phyloP scores from a whole-genome alignment of 805 yeast species.

The Hanseniaspora singularis region DNA sequence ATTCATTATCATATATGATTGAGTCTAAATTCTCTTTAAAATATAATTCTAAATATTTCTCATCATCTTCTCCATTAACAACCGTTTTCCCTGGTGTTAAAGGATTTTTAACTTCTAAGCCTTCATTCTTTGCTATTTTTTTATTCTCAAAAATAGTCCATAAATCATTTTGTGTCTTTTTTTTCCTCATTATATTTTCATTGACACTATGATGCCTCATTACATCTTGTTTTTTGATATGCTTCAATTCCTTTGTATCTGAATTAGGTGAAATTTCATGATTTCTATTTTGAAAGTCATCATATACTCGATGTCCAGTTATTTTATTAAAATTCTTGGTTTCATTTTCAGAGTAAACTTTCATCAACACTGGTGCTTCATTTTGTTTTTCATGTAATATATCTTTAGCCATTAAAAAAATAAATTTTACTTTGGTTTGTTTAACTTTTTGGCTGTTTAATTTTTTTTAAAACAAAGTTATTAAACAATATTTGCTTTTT shows the following conservation, averaged over 20 bases:
- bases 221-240: slow-evolving; percentile 2
- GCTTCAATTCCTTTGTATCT: too few relatives aligned
- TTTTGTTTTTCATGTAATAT: too few relatives aligned
- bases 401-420: background rate
- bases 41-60: background rate
- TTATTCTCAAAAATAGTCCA: background rate
- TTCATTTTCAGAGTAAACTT: slow-evolving; percentile 58
- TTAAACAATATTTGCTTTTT: too few relatives aligned
- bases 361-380: background rate
- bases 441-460: too few relatives aligned
- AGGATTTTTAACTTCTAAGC: background rate
- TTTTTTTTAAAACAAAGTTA: too few relatives aligned
- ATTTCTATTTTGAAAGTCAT: slow-evolving; percentile 43
- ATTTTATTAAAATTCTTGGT: slow-evolving; percentile 44
- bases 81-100: background rate
- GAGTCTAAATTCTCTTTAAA: slow-evolving; percentile 11
- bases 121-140: too few relatives aligned
- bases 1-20: slow-evolving; percentile 13
- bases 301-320: slow-evolving; percentile 43
- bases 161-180: background rate
- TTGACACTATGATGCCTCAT: slow-evolving; percentile 9
- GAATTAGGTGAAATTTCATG: too few relatives aligned
- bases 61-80: slow-evolving; percentile 5
- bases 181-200: background rate
- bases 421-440: too few relatives aligned